Conservation (phyloP, 1,139 yeast species). For the Yamadazyma dendronema region DNA sequence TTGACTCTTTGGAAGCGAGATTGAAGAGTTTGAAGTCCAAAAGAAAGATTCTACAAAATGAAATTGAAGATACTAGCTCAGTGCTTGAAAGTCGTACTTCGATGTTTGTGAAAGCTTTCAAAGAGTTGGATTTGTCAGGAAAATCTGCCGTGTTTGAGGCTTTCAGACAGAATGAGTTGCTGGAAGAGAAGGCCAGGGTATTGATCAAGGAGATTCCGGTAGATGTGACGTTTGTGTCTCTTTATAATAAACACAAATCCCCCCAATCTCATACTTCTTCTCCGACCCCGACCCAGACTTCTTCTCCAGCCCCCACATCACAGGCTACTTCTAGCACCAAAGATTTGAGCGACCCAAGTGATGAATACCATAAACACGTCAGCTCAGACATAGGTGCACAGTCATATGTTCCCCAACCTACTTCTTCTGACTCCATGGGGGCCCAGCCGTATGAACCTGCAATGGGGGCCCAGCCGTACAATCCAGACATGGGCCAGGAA, state of each 20-base stretch:
- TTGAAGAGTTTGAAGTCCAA: slow-evolving; percentile 36
- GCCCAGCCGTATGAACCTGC: slow-evolving; percentile 6
- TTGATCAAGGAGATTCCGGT: slow-evolving; percentile 26
- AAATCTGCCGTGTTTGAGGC: slow-evolving; percentile 27
- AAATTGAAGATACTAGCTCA: slow-evolving; percentile 52
- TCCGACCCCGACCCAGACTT: not conserved
- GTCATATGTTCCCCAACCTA: slow-evolving; percentile 19
- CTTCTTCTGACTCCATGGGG: slow-evolving; percentile 3
- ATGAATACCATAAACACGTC: not conserved
- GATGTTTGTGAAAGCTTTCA: slow-evolving; percentile 40
- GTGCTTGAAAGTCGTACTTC: slow-evolving; percentile 52
- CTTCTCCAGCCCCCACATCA: no score
- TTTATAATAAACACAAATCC: slow-evolving; percentile 11
- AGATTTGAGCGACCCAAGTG: no score
- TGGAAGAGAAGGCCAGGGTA: slow-evolving; percentile 18
- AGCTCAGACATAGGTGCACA: slow-evolving; percentile 1
- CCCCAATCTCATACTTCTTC: not conserved
- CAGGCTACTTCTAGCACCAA: no score
- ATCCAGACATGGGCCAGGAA: slow-evolving; percentile 6
- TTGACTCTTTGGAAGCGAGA: slow-evolving; percentile 38
- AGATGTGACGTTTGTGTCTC: slow-evolving; percentile 28
- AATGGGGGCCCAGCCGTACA: slow-evolving; percentile 31
- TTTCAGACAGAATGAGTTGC: slow-evolving; percentile 24
- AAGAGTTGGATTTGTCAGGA: slow-evolving; percentile 41
- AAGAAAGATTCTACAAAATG: slow-evolving; percentile 35